Evolutionary conservation across 2,329 filamentous ascomycete species (phyloP).

Genomic region (Diatrype stigma): DNA sequence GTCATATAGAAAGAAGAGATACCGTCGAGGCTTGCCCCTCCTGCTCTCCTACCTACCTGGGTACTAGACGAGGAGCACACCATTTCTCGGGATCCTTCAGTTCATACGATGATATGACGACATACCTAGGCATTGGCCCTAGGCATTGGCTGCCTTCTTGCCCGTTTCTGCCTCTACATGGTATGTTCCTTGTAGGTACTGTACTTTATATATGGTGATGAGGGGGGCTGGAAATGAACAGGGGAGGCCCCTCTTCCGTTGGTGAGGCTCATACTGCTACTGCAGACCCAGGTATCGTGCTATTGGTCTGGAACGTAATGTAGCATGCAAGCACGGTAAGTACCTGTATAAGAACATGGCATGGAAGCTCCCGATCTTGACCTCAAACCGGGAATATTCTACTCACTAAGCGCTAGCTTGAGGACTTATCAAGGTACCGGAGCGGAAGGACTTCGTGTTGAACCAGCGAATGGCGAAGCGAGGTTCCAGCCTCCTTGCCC

Average conservation of each 20-base stretch:
- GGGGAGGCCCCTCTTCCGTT: too few species aligned
- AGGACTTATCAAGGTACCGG: too few species aligned
- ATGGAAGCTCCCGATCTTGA: background rate
- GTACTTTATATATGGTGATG: too few species aligned
- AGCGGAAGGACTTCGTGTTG: too few species aligned
- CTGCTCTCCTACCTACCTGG: too few species aligned
- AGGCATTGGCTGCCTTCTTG: background rate
- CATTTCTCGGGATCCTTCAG: background rate
- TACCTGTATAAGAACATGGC: background rate
- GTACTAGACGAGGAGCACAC: background rate
- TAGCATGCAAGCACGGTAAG: background rate
- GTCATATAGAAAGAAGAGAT: background rate
- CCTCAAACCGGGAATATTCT: background rate
- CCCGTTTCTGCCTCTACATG: too few species aligned
- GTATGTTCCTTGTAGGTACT: too few species aligned
- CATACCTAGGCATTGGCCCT: too few species aligned
- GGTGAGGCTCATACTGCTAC: background rate
- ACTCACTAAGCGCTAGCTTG: background rate
- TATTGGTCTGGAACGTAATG: background rate
- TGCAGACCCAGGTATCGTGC: too few species aligned
- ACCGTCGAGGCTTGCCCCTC: background rate
- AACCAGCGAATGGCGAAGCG: background rate
- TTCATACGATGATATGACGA: background rate
- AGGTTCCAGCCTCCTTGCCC: background rate
- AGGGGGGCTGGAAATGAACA: too few species aligned